Evolutionary conservation across 2,329 filamentous ascomycete genomes (phyloP), one percentile per base, ranked within the genome.

Genomic region (Sporothrix luriei): DNA sequence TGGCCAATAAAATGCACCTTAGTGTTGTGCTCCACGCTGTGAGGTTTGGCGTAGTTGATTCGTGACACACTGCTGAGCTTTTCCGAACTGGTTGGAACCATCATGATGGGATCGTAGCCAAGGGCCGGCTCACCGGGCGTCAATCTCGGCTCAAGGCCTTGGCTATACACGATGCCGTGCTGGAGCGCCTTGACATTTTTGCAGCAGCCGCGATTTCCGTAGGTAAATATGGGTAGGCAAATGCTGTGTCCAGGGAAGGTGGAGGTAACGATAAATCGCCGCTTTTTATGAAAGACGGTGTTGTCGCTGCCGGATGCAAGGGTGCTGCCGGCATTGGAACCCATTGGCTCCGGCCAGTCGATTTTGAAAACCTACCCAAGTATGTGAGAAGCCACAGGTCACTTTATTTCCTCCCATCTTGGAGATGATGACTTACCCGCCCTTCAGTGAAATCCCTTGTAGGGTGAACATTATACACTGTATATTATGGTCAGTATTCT

Each of bases 191-290:
- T 85, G 14, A 84, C 80, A n/a, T 70, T 77, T 75, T 88, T 88
- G 19, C 75, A 81, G 74, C 85, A 88, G 1, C 76, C 86, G 71
- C 82, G 80, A 26, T 79, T 78, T n/a, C 82, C 81, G 71, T 88
- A 88, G 0, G 85, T 87, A 26, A 84, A 77, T 66, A 88, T 87
- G 1, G 85, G 87, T 85, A 88, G 83, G 79, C 85, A 87, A 29
- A 81, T 83, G 71, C 82, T 85, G 71, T 87, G 83, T 2, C 85
- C 85, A 21, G 81, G 78, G 33, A 84, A 82, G 64, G 82, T 84
- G 1, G 78, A 81, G 19, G 87, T 79, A 4, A 88, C 82, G 52
- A 88, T 82, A 69, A 87, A 88, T 3, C 85, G 82, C 38, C 71
- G 62, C 14, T 66, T 26, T 48, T 72, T 69, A 14, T 0, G 75